Evolutionary conservation across 371 early-diverging fungal species (phyloP).

Genomic region (Mortierella sp.): DNA sequence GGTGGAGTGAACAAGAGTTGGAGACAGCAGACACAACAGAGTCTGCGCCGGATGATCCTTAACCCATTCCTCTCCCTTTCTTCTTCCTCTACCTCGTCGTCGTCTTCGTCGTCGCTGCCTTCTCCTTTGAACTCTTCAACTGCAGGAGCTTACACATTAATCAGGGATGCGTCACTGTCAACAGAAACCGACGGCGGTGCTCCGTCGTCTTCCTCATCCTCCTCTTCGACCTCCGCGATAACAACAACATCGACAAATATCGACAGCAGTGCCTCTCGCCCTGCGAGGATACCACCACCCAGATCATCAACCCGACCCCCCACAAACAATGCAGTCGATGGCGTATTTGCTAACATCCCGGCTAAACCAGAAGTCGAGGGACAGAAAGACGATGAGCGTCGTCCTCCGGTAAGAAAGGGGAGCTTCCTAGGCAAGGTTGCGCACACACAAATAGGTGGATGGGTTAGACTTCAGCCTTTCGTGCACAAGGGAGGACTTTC

Average conservation of each 20-base stretch:
- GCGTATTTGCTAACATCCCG: conserved; percentile 69
- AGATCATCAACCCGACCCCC: background rate
- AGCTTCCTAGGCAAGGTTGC: background rate
- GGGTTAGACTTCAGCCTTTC: background rate
- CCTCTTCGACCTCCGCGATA: background rate
- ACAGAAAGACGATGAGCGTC: conserved; percentile 54
- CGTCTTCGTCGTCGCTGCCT: background rate
- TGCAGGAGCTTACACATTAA: background rate
- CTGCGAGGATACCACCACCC: background rate
- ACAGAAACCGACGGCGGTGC: background rate
- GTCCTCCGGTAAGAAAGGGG: conserved; percentile 60
- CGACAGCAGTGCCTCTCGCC: background rate
- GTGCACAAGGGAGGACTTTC: too few species aligned
- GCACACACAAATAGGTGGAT: too few species aligned
- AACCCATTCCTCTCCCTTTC: background rate
- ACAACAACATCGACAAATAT: background rate
- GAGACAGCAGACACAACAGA: conserved; percentile 1
- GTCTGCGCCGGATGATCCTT: background rate
- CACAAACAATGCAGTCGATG: conserved; percentile 41
- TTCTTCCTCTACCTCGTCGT: background rate
- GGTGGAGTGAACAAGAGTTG: background rate
- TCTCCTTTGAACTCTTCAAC: background rate
- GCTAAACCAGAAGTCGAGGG: conserved; percentile 68
- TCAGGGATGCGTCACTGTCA: background rate
- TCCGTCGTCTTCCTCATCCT: background rate